Evolutionary conservation across 2,329 filamentous ascomycete genomes (phyloP), one percentile per base, ranked within the genome.

Genomic region (Pseudogymnoascus sp.): DNA sequence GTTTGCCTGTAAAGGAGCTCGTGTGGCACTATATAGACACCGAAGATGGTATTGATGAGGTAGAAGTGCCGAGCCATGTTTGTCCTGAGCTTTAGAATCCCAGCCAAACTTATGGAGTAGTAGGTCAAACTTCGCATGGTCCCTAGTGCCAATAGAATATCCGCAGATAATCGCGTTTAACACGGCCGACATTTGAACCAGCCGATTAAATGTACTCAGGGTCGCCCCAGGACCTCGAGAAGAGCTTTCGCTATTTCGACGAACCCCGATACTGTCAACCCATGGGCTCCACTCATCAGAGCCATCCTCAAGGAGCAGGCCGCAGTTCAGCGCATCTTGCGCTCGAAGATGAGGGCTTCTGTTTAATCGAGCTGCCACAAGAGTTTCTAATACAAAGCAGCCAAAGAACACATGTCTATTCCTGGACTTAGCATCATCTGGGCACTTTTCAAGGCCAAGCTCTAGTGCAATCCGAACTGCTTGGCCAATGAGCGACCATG

Each of bases 231-330:
- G 71, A 35, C 67, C 65, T 59, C 68, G 72, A 34, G 68, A 64
- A 28, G 61, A 66, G 6, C 60, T 63, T 12, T 38, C 57, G 16
- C 34, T 60, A 12, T 41, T 64, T 64, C 75, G 64, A 22, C 72
- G 69, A 47, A 74, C 73, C 64, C 74, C 71, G 60, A 76, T 66
- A 62, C 77, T 76, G 22, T 84, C 81, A 18, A 78, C 77, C 88
- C 88, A 91, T 1, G 85, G 83, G 65, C 88, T 84, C 87, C 87
- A 90, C 73, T 90, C 87, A 67, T 90, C 88, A 16, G 87, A 74
- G 1, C 85, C 85, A 66, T 88, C 84, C 70, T 89, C 85, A 28
- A 82, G 77, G 1, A 88, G 74, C 2, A 74, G 71, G 9, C 79
- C 79, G 30, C 78, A 62, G 18, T 30, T 58, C 5, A 58, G 25